These are phyloP conservation scores for Cytidiella melzeri DNA, from an alignment of 768 basidiomycete species.

Conservation along the genomic window DNA sequence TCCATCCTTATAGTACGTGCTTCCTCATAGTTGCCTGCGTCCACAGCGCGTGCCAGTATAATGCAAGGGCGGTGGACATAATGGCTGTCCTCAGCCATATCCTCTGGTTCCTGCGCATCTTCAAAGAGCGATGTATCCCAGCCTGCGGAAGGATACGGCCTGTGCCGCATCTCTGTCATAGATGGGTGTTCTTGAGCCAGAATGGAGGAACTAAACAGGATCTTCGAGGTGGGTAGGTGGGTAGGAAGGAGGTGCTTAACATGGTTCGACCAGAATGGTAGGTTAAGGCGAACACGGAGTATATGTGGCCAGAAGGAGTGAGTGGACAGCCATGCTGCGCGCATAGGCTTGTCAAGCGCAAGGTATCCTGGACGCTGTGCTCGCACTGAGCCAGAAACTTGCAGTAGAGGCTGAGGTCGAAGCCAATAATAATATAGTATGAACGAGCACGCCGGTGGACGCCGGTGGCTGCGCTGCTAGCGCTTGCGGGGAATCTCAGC, in stretches of 20 bases:
- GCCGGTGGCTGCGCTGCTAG: too few species aligned
- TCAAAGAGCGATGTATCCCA: slow-evolving; percentile 12
- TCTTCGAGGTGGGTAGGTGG: slow-evolving; percentile 6
- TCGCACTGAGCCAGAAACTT: too few species aligned
- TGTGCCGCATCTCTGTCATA: slow-evolving; percentile 3
- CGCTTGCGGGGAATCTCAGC: too few species aligned
- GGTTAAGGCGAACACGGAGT: slow-evolving; percentile 9
- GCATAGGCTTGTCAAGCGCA: slow-evolving; percentile 10
- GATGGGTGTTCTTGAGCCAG: slow-evolving; percentile 6
- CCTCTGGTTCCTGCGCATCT: slow-evolving; percentile 5
- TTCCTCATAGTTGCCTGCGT: slow-evolving; percentile 26
- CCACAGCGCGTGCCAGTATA: slow-evolving; percentile 25
- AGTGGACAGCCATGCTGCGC: slow-evolving; percentile 19
- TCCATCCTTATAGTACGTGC: slow-evolving; percentile 33
- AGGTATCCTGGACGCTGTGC: too few species aligned
- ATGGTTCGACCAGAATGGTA: slow-evolving; percentile 1
- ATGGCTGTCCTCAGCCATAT: background rate
- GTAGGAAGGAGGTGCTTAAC: background rate
- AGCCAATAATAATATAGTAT: too few species aligned
- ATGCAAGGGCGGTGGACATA: slow-evolving; percentile 8
- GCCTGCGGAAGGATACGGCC: slow-evolving; percentile 9
- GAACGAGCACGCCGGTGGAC: too few species aligned
- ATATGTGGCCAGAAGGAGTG: slow-evolving; percentile 12
- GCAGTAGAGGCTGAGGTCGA: too few species aligned
- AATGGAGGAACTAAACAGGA: slow-evolving; percentile 18